A percentile compares a stretch with the other conserved stretches of the same genome.
phyloP scores from a whole-genome alignment of 495 filamentous ascomycete species.

The Polyplosphaeria fusca region DNA sequence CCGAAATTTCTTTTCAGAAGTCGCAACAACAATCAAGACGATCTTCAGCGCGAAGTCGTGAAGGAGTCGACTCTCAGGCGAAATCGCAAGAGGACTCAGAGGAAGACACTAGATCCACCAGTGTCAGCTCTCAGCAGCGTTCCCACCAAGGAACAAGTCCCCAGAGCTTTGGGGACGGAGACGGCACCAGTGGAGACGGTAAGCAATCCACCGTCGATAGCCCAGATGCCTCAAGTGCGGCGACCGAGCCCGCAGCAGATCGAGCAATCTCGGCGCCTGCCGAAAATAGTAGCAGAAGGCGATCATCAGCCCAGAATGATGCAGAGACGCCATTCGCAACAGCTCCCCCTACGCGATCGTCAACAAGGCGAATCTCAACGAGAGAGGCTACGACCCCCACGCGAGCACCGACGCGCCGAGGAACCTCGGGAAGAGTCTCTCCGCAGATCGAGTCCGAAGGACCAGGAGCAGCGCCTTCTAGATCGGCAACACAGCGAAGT shows the following conservation, averaged over 20 bases:
- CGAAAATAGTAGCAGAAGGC: not conserved
- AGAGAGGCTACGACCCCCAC: too few relatives aligned
- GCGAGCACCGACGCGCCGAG: too few relatives aligned
- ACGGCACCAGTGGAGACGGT: conserved; percentile 1
- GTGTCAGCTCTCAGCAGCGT: not conserved
- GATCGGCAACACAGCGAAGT: not conserved
- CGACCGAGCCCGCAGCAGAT: not conserved
- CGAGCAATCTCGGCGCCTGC: not conserved
- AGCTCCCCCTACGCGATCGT: not conserved
- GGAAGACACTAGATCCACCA: not conserved
- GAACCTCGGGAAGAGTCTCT: too few relatives aligned
- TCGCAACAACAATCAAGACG: conserved; percentile 9
- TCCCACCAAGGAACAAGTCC: not conserved
- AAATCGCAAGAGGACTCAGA: conserved; percentile 1
- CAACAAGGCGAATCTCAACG: not conserved
- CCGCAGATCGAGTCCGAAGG: not conserved
- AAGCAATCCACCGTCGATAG: not conserved
- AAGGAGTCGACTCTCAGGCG: not conserved
- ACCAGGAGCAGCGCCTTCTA: not conserved
- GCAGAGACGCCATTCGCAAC: not conserved
- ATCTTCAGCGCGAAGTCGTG: conserved; percentile 5
- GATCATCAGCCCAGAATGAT: not conserved
- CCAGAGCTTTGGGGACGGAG: not conserved
- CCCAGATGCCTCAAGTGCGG: not conserved
- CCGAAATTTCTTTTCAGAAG: not conserved